Percentiles rank a stretch among this genome's conserved stretches.
Evolutionary conservation across 2,329 filamentous ascomycete genomes (phyloP).

Genomic region (Neurospora crassa): DNA sequence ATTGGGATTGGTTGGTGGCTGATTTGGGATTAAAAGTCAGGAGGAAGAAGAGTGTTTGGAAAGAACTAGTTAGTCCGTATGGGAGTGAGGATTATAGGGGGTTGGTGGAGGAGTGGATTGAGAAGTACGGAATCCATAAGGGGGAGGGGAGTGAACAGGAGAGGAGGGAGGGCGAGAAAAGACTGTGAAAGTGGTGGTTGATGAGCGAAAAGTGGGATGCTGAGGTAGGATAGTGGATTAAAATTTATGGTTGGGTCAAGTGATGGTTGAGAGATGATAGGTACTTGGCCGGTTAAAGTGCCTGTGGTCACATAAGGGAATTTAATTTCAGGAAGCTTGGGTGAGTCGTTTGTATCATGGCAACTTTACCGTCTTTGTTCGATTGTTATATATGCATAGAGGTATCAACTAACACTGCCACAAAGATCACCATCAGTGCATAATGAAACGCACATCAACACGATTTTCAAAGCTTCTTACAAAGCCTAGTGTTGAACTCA

Average conservation of each 20-base stretch:
- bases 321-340: not conserved
- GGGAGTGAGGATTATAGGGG: conserved; percentile 26
- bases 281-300: not conserved
- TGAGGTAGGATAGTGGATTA: too few relatives aligned
- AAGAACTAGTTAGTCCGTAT: conserved; percentile 35
- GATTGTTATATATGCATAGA: not conserved
- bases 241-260: not conserved
- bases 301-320: not conserved
- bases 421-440: not conserved
- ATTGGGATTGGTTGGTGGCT: conserved; percentile 43
- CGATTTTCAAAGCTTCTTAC: conserved; percentile 19
- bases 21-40: conserved; percentile 40
- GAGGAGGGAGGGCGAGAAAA: not conserved
- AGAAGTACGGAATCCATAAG: conserved; percentile 30
- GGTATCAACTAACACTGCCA: not conserved
- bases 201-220: not conserved
- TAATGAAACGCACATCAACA: not conserved
- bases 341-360: not conserved
- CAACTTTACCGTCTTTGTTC: not conserved
- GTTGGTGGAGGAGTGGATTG: conserved; percentile 28
- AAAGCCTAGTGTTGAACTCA: conserved; percentile 30
- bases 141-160: conserved; percentile 11
- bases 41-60: conserved; percentile 26
- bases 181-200: not conserved
- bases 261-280: not conserved